These are phyloP conservation scores for Helicocarpus griseus DNA, from an alignment of 2,329 filamentous ascomycete species.

Conservation along the genomic window DNA sequence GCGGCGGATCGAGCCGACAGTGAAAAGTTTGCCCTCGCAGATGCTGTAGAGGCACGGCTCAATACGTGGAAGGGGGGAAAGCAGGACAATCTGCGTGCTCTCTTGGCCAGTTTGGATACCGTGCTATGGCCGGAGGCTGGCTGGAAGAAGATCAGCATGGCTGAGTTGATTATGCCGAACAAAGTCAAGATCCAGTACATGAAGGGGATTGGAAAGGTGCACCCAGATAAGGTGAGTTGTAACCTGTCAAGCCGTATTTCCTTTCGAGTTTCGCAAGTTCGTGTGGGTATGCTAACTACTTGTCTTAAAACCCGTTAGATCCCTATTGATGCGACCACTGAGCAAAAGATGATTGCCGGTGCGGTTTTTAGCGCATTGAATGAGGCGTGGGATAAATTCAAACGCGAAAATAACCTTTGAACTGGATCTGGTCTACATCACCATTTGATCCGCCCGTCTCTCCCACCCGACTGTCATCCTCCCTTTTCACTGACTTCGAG, in stretches of 20 bases:
- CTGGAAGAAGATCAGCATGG: constrained; percentile 95
- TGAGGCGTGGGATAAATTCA: constrained; percentile 61
- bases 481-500: constrained; percentile 3
- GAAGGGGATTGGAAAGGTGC: constrained; percentile 97
- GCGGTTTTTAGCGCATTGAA: constrained; percentile 56
- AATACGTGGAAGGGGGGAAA: constrained; percentile 82
- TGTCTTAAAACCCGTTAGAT: constrained; percentile 35
- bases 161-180: constrained; percentile 81
- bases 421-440: background rate
- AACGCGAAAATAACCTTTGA: constrained; percentile 50
- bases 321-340: constrained; percentile 53
- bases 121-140: constrained; percentile 87
- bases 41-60: constrained; percentile 73
- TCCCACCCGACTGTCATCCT: background rate
- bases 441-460: background rate
- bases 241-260: constrained; percentile 1
- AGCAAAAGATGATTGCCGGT: constrained; percentile 58
- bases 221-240: constrained; percentile 85
- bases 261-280: background rate
- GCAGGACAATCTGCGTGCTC: constrained; percentile 78
- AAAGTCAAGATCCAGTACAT: constrained; percentile 98
- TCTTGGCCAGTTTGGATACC: constrained; percentile 75
- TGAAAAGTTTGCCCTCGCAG: constrained; percentile 81
- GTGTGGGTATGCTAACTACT: constrained; percentile 8
- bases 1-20: constrained; percentile 80